phyloP scores from a whole-genome alignment of 257 asterid species.

The Galeopsis tetrahit region DNA sequence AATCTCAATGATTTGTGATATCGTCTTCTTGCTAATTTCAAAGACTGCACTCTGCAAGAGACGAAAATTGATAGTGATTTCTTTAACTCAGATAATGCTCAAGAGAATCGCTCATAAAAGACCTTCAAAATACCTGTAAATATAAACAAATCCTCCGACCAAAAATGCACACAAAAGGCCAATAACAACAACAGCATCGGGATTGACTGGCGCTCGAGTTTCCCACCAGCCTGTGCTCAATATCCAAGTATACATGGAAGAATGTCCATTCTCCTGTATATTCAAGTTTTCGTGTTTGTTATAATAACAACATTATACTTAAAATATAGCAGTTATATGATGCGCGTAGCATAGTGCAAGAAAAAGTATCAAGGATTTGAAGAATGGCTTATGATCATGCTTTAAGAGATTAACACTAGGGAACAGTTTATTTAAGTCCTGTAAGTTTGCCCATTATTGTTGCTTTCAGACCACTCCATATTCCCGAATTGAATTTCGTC shows the following conservation, averaged over 20 bases:
- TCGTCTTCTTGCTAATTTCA: conserved; percentile 44
- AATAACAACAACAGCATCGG: conserved; percentile 70
- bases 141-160: conserved; percentile 70
- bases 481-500: too few relatives aligned
- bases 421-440: too few relatives aligned
- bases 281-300: not conserved
- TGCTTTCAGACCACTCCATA: too few relatives aligned
- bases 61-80: conserved; percentile 3
- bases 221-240: conserved; percentile 97
- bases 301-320: not conserved
- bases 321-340: not conserved
- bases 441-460: too few relatives aligned
- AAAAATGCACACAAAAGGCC: conserved; percentile 61
- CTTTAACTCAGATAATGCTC: conserved; percentile 3
- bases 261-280: conserved; percentile 84
- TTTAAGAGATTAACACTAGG: too few relatives aligned
- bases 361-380: not conserved
- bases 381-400: not conserved
- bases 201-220: conserved; percentile 68
- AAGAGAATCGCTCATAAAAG: conserved; percentile 2
- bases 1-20: conserved; percentile 49
- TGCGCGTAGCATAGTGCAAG: not conserved
- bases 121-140: conserved; percentile 59
- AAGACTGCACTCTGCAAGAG: conserved; percentile 57
- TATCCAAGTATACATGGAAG: conserved; percentile 84